A percentile compares a stretch with the other conserved stretches of the same genome.
These are phyloP conservation scores for Noccaea bulbosa DNA, from an alignment of 345 rosid species.

Conservation along the genomic window DNA sequence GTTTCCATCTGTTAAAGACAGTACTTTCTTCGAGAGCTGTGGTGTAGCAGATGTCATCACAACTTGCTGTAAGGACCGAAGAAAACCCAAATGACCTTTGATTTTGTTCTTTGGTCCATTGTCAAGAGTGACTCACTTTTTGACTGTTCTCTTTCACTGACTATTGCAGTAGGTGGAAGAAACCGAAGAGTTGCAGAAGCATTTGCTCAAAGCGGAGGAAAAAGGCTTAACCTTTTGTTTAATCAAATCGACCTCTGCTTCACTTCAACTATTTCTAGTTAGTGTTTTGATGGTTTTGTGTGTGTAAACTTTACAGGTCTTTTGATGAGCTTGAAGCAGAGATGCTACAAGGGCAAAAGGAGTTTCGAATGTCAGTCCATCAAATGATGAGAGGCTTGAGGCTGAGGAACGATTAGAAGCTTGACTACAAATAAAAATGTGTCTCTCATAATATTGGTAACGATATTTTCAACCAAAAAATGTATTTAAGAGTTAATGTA, in stretches of 20 bases:
- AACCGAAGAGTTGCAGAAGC: conserved; percentile 94
- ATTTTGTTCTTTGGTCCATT: background rate
- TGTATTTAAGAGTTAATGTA: too few relatives aligned
- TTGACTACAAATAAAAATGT: too few relatives aligned
- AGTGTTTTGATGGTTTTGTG: conserved; percentile 12
- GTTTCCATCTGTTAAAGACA: conserved; percentile 84
- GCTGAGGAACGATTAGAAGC: too few relatives aligned
- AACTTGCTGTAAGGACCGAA: conserved; percentile 74
- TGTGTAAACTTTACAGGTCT: conserved; percentile 56
- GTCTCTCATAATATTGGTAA: too few relatives aligned
- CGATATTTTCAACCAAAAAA: too few relatives aligned
- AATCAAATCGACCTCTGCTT: background rate
- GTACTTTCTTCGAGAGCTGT: conserved; percentile 93
- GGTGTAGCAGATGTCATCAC: conserved; percentile 96
- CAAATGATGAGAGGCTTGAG: too few relatives aligned
- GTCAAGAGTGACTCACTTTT: conserved; percentile 4
- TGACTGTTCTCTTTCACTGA: conserved; percentile 14
- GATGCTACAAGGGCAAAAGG: conserved; percentile 80
- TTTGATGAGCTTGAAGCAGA: conserved; percentile 96
- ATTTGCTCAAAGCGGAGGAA: conserved; percentile 76
- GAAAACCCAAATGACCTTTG: conserved; percentile 11
- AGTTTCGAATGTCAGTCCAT: too few relatives aligned
- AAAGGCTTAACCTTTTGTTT: conserved; percentile 56
- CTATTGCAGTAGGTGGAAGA: conserved; percentile 79
- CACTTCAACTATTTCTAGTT: conserved; percentile 3